A percentile compares a stretch with the other conserved stretches of the same genome.
These are phyloP conservation scores for Jatropha multifida DNA, from an alignment of 441 rosid species.

Conservation along the genomic window DNA sequence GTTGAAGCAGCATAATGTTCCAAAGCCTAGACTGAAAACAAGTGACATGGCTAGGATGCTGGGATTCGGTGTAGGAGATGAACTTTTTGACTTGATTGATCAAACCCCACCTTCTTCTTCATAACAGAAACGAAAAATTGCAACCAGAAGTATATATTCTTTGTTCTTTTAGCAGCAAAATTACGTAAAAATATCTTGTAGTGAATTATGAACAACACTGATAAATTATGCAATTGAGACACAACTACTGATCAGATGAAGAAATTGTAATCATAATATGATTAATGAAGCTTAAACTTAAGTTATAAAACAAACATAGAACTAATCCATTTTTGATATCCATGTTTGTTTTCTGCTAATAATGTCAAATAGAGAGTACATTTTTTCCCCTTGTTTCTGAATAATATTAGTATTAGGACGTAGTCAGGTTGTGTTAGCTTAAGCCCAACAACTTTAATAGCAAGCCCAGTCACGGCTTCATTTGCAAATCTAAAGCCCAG, in stretches of 20 bases:
- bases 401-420: background rate
- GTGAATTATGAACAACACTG: background rate
- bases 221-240: background rate
- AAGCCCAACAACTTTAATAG: background rate
- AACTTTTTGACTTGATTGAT: slow-evolving; percentile 67
- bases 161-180: background rate
- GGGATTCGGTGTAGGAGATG: slow-evolving; percentile 78
- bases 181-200: background rate
- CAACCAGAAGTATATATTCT: background rate
- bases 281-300: background rate
- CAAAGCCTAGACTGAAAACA: slow-evolving; percentile 72
- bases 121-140: background rate
- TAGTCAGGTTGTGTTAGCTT: background rate
- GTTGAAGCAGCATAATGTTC: slow-evolving; percentile 58
- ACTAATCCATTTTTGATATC: no score
- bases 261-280: background rate
- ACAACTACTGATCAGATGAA: background rate
- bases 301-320: background rate
- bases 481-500: no score
- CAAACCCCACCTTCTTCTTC: slow-evolving; percentile 23
- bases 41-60: slow-evolving; percentile 88
- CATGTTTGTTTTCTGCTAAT: no score
- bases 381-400: no score
- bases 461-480: background rate
- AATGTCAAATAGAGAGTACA: no score